Evolutionary conservation across 2,329 filamentous ascomycete genomes (phyloP), one percentile per base, ranked within the genome.

Genomic region (Colletotrichum sp.): DNA sequence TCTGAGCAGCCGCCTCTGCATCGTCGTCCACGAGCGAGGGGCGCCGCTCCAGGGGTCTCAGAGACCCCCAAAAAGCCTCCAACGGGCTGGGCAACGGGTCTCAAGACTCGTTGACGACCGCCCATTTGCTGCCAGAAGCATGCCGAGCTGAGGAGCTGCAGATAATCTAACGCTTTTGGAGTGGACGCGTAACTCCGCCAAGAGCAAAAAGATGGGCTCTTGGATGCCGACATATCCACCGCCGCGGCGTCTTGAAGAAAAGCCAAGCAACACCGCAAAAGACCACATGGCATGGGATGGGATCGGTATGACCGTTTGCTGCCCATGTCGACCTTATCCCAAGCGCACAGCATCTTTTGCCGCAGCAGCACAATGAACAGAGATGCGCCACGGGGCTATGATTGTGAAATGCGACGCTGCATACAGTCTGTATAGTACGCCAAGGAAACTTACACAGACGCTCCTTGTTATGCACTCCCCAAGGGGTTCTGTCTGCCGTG

Each of bases 111-210:
- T 64, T 16, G 24, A 61, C 56, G 70, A 38, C 24, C 55, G 70
- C 55, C 64, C 16, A 73, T 73, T 73, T 73, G 70, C 56, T 62
- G 56, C 18, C 32, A 48, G 43, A 75, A 26, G 63, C 56, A 65
- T 68, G 73, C 73, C 69, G 66, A 75, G 69, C 73, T 69, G 62
- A 64, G 62, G 66, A 74, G 71, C 63, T 76, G 76, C 74, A 76
- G 74, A 55, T 21, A 71, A 74, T 59, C 74, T 77, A 76, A 77
- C 76, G 67, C 70, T 76, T 77, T 76, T 65, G 59, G 76, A 74
- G 70, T 77, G 76, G 62, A 76, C 76, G 75, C 76, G 76, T 77
- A 77, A 65, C 13, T 52, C 43, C 63, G 75, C 75, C 75, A 77
- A 77, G 75, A 70, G 71, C 18, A 68, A 69, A 72, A 68, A 65